A percentile compares a stretch with the other conserved stretches of the same genome.
phyloP scores from a whole-genome alignment of 1,284 basidiomycete genomes.

The Taiwanofungus camphoratus region DNA sequence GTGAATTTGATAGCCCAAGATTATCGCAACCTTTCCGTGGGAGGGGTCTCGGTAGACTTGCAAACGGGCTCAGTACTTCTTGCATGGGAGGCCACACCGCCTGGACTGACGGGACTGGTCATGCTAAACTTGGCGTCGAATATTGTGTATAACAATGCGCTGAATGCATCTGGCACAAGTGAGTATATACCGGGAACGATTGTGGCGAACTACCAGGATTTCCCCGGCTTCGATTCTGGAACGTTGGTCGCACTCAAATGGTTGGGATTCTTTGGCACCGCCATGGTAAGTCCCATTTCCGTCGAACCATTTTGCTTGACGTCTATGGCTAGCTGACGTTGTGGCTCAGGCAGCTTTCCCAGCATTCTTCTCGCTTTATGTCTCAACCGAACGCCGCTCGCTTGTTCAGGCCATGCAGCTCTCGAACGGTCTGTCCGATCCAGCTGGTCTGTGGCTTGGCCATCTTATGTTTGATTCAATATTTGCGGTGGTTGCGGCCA shows the following conservation, averaged over 20 bases:
- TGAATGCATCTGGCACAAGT: constrained; percentile 40
- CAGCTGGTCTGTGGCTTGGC: constrained; percentile 73
- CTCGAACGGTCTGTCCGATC: constrained; percentile 71
- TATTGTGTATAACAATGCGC: constrained; percentile 53
- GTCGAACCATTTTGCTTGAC: neutral
- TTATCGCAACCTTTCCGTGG: constrained; percentile 45
- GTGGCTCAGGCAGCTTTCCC: constrained; percentile 68
- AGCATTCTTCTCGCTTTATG: constrained; percentile 76
- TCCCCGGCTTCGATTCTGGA: constrained; percentile 46
- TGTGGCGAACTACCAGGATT: constrained; percentile 44
- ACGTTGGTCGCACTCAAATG: constrained; percentile 61
- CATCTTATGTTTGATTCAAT: constrained; percentile 74
- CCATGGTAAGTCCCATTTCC: constrained; percentile 45
- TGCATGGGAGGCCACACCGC: constrained; percentile 58
- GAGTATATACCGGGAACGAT: constrained; percentile 41
- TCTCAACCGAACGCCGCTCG: constrained; percentile 59
- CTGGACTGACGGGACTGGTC: constrained; percentile 47
- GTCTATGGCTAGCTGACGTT: constrained; percentile 1
- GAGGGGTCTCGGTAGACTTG: constrained; percentile 56
- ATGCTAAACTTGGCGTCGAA: constrained; percentile 68
- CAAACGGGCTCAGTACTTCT: constrained; percentile 41
- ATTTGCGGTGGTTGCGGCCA: constrained; percentile 50
- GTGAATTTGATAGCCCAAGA: constrained; percentile 41
- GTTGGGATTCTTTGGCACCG: constrained; percentile 62
- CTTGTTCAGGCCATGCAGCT: constrained; percentile 75